Percentiles rank a stretch among this genome's conserved stretches.
Conservation (phyloP, 441 rosid genomes). For the Syzygium malaccense region DNA sequence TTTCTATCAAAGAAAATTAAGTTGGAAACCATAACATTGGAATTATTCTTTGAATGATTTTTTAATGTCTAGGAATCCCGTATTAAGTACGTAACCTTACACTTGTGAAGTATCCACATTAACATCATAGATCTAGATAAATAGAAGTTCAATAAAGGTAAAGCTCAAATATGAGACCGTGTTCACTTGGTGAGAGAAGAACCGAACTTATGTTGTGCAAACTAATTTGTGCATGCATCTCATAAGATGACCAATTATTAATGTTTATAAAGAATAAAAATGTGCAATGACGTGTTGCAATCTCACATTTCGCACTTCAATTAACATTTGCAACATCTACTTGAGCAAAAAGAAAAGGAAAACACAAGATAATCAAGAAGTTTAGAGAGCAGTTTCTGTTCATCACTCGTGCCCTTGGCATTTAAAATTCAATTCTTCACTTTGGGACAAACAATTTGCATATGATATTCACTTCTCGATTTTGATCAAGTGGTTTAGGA, state of each 20-base stretch:
- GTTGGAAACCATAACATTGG: neutral
- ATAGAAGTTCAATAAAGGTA: neutral
- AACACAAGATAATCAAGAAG: neutral
- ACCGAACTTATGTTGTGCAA: neutral
- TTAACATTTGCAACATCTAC: neutral
- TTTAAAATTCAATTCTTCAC: neutral
- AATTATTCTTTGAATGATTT: neutral
- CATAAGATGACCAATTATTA: neutral
- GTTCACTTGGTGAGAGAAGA: neutral
- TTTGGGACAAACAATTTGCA: neutral
- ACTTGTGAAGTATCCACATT: too few relatives aligned
- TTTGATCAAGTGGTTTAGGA: neutral
- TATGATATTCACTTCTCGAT: neutral
- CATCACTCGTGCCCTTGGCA: neutral
- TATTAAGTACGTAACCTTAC: too few relatives aligned
- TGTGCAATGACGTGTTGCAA: neutral
- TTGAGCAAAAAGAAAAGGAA: neutral
- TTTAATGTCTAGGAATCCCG: neutral
- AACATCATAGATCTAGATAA: neutral
- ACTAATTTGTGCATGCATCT: neutral
- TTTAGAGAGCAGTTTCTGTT: neutral
- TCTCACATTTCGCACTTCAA: neutral
- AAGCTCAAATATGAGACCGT: neutral
- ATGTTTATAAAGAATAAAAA: neutral
- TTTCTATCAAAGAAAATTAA: neutral